Evolutionary conservation across 805 yeast species (phyloP).

Genomic region (Candida tammaniensis): DNA sequence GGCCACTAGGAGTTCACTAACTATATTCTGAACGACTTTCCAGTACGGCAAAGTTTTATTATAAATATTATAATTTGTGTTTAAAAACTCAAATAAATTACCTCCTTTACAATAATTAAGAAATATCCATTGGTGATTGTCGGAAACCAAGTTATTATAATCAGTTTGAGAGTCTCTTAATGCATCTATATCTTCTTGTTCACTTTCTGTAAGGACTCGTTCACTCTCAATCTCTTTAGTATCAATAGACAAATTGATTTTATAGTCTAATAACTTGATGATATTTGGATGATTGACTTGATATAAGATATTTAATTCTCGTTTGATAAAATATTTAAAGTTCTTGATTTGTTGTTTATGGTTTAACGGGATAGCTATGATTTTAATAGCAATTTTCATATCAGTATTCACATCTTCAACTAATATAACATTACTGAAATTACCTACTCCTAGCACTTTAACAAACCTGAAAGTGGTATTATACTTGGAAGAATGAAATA

Average conservation of each 20-base stretch:
- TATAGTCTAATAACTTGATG: conserved; percentile 55
- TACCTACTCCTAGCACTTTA: conserved; percentile 57
- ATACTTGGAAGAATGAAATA: background rate
- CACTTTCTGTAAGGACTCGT: conserved; percentile 2
- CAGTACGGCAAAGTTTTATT: conserved; percentile 41
- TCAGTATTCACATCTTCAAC: conserved; percentile 30
- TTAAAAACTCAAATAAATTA: conserved; percentile 64
- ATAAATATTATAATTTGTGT: conserved; percentile 29
- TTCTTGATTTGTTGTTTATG: conserved; percentile 22
- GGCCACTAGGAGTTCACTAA: conserved; percentile 68
- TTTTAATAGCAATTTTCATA: conserved; percentile 65
- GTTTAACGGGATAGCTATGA: conserved; percentile 41
- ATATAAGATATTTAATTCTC: conserved; percentile 71
- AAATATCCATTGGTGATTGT: conserved; percentile 47
- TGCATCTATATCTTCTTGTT: background rate
- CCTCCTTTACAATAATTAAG: conserved; percentile 84
- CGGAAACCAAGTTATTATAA: conserved; percentile 12
- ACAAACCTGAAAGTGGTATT: conserved; percentile 9
- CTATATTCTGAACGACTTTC: conserved; percentile 54
- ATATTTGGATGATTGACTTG: conserved; percentile 64
- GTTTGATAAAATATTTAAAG: conserved; percentile 35
- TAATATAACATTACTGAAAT: conserved; percentile 62
- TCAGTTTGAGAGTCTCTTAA: conserved; percentile 11
- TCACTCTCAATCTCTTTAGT: conserved; percentile 24
- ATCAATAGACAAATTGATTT: conserved; percentile 27